Evolutionary conservation across 2,329 filamentous ascomycete genomes (phyloP), one percentile per base, ranked within the genome.

Genomic region (Nectriaceae sp.): DNA sequence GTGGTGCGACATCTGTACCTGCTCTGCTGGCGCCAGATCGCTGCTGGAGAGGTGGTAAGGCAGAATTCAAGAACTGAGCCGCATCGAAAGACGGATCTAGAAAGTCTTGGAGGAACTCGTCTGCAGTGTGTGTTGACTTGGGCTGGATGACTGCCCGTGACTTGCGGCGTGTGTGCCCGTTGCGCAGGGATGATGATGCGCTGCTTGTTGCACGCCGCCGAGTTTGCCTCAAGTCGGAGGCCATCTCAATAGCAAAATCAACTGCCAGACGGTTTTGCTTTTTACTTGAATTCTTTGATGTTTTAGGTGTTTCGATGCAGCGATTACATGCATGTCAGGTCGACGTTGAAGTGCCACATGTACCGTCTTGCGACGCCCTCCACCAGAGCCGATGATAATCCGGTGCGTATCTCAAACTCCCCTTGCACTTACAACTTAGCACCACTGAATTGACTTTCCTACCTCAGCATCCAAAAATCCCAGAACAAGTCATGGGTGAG

Each of bases 1-100:
- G 77, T 3, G 88, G 77, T 4, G 86, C 78, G 1, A 74, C 66
- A 31, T 70, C 67, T 15, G 53, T 43, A 4, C 51, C 60, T 6
- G 50, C 48, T 37, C 59, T 59, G 35, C 54, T 43, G 42, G 52
- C 57, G 5, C 64, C 59, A 22, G 66, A 56, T 63, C 61, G 72
- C 63, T 69, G 73, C 54, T 80, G 77, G 18, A 96, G 76, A 2
- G 87, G 75, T 4, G 91, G 89, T 1, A 97, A 76, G 1, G 82
- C 81, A 50, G 84, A 75, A 70, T 97, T 97, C 61, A 97, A 83
- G 68, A 91, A 96, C 40, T 88, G 84, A 55, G 87, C 88, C 4
- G 92, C 81, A 67, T 96, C 90, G 70, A 97, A 97, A 38, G 80
- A 75, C 4, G 87, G 77, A 42, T 83, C 77, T 31, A 93, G 77